Conservation (phyloP, 1,284 basidiomycete genomes). For the Nidula niveotomentosa region DNA sequence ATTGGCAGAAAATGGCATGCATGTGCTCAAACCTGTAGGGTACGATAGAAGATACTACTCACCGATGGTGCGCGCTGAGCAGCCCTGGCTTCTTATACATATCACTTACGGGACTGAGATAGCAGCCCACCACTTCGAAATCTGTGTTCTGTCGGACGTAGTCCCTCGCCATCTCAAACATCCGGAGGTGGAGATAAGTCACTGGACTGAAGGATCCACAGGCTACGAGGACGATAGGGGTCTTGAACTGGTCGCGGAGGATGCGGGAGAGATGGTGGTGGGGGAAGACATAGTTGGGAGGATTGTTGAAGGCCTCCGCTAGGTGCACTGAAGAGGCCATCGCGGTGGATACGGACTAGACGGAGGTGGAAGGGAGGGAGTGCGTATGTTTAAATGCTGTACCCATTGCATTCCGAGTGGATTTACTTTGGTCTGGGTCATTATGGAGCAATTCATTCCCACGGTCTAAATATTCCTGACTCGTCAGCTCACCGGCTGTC, state of each 20-base stretch:
- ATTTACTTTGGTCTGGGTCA: not conserved
- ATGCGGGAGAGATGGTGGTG: constrained; percentile 57
- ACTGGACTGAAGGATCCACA: constrained; percentile 84
- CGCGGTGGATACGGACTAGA: constrained; percentile 8
- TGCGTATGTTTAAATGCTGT: not conserved
- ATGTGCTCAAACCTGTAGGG: no score
- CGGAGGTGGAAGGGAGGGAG: not conserved
- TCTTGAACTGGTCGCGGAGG: constrained; percentile 64
- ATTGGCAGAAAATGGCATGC: not conserved
- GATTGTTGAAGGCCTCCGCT: constrained; percentile 47
- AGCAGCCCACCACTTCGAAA: constrained; percentile 92
- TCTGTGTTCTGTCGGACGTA: constrained; percentile 91
- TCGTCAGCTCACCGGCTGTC: not conserved
- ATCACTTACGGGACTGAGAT: constrained; percentile 93
- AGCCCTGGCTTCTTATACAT: constrained; percentile 92
- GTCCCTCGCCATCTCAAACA: constrained; percentile 99
- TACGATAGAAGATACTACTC: constrained; percentile 26
- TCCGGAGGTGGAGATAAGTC: constrained; percentile 84
- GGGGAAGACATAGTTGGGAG: constrained; percentile 66
- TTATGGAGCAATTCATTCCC: constrained; percentile 10
- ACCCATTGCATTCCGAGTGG: not conserved
- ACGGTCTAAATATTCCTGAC: constrained; percentile 7
- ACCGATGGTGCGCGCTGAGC: constrained; percentile 80
- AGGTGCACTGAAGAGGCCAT: constrained; percentile 27
- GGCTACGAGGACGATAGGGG: constrained; percentile 75